Percentiles rank a stretch among this genome's conserved stretches.
These are phyloP conservation scores for Pilasporangium apinafurcum DNA, from an alignment of 352 stramenopile genomes.

Conservation along the genomic window DNA sequence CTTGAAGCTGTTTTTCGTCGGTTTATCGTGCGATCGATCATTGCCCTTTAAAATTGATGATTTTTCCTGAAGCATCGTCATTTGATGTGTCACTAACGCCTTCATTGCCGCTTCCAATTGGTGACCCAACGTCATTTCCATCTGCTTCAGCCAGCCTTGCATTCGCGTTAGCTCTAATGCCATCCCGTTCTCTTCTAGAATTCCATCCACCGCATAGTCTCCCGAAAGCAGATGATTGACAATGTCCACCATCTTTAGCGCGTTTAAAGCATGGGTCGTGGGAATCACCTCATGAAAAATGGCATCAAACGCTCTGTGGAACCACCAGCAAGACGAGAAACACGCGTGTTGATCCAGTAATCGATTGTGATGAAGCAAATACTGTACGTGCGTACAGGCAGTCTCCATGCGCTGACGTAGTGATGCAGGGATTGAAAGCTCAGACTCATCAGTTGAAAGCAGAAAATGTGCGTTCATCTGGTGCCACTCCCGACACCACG, in stretches of 20 bases:
- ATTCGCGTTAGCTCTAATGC: constrained; percentile 10
- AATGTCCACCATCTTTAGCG: constrained; percentile 21
- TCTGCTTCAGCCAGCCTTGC: constrained; percentile 5
- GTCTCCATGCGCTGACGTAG: constrained; percentile 30
- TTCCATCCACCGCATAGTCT: constrained; percentile 20
- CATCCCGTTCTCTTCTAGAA: constrained; percentile 25
- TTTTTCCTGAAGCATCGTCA: constrained; percentile 6
- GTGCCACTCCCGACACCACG: constrained; percentile 58
- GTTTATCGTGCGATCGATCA: too few species aligned
- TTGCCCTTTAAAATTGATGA: too few species aligned
- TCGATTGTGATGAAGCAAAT: constrained; percentile 16
- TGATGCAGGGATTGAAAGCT: constrained; percentile 8
- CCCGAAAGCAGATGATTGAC: constrained; percentile 18
- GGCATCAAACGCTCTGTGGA: constrained; percentile 19
- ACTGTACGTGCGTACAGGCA: constrained; percentile 35
- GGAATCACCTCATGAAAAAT: constrained; percentile 13
- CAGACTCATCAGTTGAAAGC: constrained; percentile 4
- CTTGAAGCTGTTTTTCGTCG: constrained; percentile 1
- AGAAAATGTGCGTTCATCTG: constrained; percentile 41
- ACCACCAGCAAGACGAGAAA: constrained; percentile 56
- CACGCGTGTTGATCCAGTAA: constrained; percentile 22
- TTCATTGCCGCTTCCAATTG: constrained; percentile 24
- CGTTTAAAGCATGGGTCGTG: not conserved
- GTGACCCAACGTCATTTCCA: constrained; percentile 15
- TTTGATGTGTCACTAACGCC: constrained; percentile 6